Percentiles rank a stretch among this genome's conserved stretches.
phyloP scores from a whole-genome alignment of 2,329 filamentous ascomycete genomes.

The Colletotrichum siamense region DNA sequence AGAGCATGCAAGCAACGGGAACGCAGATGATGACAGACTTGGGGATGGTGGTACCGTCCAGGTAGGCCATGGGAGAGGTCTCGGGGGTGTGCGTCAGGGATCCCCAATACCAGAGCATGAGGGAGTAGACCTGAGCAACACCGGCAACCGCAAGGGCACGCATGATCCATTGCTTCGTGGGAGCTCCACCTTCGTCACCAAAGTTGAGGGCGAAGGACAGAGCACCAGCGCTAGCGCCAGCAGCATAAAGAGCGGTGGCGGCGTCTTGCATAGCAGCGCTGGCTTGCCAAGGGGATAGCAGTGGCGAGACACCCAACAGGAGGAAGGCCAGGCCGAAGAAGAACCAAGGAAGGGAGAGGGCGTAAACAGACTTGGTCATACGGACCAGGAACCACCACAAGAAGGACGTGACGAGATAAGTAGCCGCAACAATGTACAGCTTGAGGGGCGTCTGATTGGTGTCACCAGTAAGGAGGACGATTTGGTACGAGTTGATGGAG shows the following conservation, averaged over 20 bases:
- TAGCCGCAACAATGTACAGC: slow-evolving; percentile 64
- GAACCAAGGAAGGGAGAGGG: slow-evolving; percentile 65
- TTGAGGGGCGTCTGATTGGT: slow-evolving; percentile 63
- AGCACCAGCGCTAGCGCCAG: slow-evolving; percentile 66
- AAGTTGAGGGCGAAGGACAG: slow-evolving; percentile 74
- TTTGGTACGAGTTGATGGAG: slow-evolving; percentile 71
- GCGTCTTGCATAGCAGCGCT: slow-evolving; percentile 61
- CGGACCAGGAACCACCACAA: slow-evolving; percentile 70
- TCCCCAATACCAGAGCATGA: slow-evolving; percentile 72
- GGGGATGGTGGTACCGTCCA: slow-evolving; percentile 37
- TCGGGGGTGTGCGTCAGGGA: slow-evolving; percentile 12
- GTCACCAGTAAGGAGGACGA: slow-evolving; percentile 70
- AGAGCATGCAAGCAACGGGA: slow-evolving; percentile 63
- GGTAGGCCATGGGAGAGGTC: slow-evolving; percentile 17
- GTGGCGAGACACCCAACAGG: slow-evolving; percentile 68
- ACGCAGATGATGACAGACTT: slow-evolving; percentile 52
- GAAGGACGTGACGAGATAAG: slow-evolving; percentile 63
- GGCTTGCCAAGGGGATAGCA: slow-evolving; percentile 39
- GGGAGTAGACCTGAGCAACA: slow-evolving; percentile 70
- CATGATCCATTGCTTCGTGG: slow-evolving; percentile 70
- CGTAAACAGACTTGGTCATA: slow-evolving; percentile 58
- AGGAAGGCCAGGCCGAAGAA: slow-evolving; percentile 69
- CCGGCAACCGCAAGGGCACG: slow-evolving; percentile 71
- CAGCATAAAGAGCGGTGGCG: slow-evolving; percentile 66
- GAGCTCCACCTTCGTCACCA: slow-evolving; percentile 66